These are phyloP conservation scores for Wakefieldia striispora DNA, from an alignment of 768 basidiomycete genomes.

Conservation along the genomic window DNA sequence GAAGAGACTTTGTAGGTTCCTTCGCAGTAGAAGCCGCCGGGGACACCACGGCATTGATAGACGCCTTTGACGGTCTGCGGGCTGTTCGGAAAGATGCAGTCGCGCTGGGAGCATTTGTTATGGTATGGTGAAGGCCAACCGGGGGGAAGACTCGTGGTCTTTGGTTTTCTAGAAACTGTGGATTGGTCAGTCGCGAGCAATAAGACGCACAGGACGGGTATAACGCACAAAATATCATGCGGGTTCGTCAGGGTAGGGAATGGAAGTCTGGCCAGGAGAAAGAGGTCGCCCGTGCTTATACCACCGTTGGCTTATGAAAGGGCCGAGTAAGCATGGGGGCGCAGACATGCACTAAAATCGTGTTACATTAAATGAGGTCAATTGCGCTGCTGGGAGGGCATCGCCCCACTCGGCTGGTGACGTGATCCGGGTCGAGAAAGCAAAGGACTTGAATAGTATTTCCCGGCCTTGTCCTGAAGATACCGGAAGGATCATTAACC, in stretches of 20 bases:
- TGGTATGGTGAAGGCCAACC: constrained; percentile 38
- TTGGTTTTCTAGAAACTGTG: constrained; percentile 32
- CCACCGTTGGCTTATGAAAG: constrained; percentile 26
- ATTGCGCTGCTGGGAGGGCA: constrained; percentile 16
- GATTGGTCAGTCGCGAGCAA: neutral
- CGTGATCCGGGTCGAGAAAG: constrained; percentile 14
- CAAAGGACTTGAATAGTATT: neutral
- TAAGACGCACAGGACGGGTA: constrained; percentile 1
- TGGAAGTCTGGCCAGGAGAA: neutral
- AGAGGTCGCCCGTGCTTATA: constrained; percentile 13
- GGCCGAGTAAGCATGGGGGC: constrained; percentile 14
- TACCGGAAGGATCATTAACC: neutral
- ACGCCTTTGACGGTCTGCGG: constrained; percentile 31
- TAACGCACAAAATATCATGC: constrained; percentile 30
- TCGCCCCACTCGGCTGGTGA: constrained; percentile 21
- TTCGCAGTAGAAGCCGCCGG: constrained; percentile 35
- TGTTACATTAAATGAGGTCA: constrained; percentile 31
- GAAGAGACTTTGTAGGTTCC: constrained; percentile 34
- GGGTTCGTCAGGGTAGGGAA: constrained; percentile 15
- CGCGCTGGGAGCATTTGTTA: constrained; percentile 35
- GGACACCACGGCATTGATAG: constrained; percentile 33
- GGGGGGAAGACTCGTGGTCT: constrained; percentile 25
- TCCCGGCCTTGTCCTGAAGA: neutral
- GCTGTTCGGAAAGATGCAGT: constrained; percentile 32
- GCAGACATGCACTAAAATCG: constrained; percentile 33